Base-by-base conservation (phyloP, 768 basidiomycete genomes). In the Boletus edulis region DNA sequence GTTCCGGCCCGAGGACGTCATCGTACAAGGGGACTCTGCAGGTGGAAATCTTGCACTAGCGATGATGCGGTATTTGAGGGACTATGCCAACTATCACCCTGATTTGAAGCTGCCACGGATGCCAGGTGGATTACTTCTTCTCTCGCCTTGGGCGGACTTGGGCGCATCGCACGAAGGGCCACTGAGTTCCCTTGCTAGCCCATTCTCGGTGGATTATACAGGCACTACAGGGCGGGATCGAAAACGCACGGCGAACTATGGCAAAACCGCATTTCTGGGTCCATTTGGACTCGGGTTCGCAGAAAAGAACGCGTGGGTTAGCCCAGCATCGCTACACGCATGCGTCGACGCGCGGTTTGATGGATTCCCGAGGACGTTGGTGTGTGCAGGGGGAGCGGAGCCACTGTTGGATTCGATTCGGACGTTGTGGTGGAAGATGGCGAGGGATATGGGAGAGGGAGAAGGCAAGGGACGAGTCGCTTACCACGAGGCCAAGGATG, bases 341-440 rank as follows among this genome's bases (percentile, higher is more conserved):
- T 63, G 63, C 12, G 63, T 78, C 34, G 35, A 61, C 2, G 70
- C 78, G 9, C 62, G 71, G 46, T 88, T 86, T 66, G 72, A 72
- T 40, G 78, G 76, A 8, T 87, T 83, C 64, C 86, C 85, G 3
- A 72, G 78, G 48, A 86, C 85, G 0, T 82, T 84, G 64, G 77
- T 88, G 34, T 74, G 78, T 20, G 77, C 76, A 2, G 86, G 85
- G 5, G 83, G 80, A 4, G 80, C 78, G 0, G 86, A 89, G 62
- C 62, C 81, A 0, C 57, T 84, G n/a, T 64, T 78, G 38, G 85
- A 86, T 65, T 76, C 78, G 38, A 82, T 86, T 49, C 61, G 67
- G 43, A 75, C 75, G 1, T 65, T 84, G 54, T 71, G 71, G 34
- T 72, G 80, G 47, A 74, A 73, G 62, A 83, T 87, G 81, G 67